Base-by-base conservation (phyloP, 2,329 filamentous ascomycete species). In the Neopestalotiopsis sp. region DNA sequence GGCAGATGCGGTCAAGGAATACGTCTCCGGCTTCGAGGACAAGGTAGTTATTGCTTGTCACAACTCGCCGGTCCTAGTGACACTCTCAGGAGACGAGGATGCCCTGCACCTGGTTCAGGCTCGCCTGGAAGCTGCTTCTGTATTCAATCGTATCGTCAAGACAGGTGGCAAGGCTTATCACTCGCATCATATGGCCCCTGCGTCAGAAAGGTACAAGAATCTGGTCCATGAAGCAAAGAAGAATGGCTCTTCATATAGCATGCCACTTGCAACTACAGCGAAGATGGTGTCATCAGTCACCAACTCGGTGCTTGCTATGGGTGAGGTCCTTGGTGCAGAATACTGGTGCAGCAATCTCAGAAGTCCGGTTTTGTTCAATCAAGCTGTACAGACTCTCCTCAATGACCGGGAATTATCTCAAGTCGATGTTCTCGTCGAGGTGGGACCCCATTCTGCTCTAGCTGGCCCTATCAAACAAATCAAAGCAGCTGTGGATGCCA, bases 31-130 rank as follows among this genome's bases (percentile, higher is more conserved):
- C 49, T 77, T 75, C 14, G 80, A 85, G 0, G 78, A 78, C 2
- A 78, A 80, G 63, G 75, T 79, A 9, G 76, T 79, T 69, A 76
- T 84, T 24, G 73, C 78, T 28, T 80, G 78, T 60, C 81, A 83
- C 4, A 79, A 82, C 59, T 82, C 85, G 3, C 69, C 76, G 2
- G 76, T 82, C n/a, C 84, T 86, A 69, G 83, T 84, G 20, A 79
- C 86, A 7, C 83, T 85, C 58, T 84, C 84, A 20, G 84, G 85
- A 7, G 82, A 85, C 5, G 82, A 83, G 12, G 81, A 80, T 32
- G 82, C 80, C 0, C 66, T 83, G 28, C 78, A 81, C 72, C 75
- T 76, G 1, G 74, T 87, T 2, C 81, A 78, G 70, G 77, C 80
- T 32, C 72, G 79, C 4, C 74, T 83, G 64, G 81, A 80, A 42